These are phyloP conservation scores for Castanea mollissima DNA, from an alignment of 306 rosid species.

Conservation along the genomic window DNA sequence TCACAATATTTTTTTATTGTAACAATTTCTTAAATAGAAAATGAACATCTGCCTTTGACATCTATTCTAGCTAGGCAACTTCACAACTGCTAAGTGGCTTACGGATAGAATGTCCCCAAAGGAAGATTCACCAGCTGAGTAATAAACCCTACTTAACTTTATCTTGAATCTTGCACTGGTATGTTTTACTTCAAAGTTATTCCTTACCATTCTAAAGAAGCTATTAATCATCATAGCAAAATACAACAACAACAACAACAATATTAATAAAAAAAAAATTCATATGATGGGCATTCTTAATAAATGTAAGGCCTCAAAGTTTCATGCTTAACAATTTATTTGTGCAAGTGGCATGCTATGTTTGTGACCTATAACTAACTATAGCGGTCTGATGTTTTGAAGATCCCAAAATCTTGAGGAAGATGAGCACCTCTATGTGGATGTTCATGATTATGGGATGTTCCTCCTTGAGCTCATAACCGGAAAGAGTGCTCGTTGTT, in stretches of 20 bases:
- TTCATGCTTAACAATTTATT: too few relatives aligned
- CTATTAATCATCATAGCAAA: neutral
- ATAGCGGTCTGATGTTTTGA: neutral
- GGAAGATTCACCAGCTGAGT: slow-evolving; percentile 14
- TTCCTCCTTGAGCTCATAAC: slow-evolving; percentile 31
- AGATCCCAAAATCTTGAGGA: slow-evolving; percentile 10
- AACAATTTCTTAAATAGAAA: neutral
- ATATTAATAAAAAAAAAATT: neutral
- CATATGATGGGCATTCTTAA: too few relatives aligned
- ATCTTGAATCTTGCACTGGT: neutral
- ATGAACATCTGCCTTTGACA: slow-evolving; percentile 11
- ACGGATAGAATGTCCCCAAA: neutral
- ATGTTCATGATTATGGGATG: slow-evolving; percentile 22
- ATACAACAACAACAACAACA: neutral
- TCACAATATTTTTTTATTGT: neutral
- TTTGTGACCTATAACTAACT: too few relatives aligned
- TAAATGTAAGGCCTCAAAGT: too few relatives aligned
- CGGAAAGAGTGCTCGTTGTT: slow-evolving; percentile 6
- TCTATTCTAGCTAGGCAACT: slow-evolving; percentile 8
- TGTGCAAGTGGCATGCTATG: neutral
- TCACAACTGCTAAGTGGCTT: slow-evolving; percentile 23
- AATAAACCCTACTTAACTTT: neutral
- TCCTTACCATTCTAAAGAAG: neutral
- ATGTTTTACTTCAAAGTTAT: neutral
- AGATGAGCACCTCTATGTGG: slow-evolving; percentile 11